Evolutionary conservation across 164 flowering plant species (phyloP).

Genomic region (Umbellularia californica): DNA sequence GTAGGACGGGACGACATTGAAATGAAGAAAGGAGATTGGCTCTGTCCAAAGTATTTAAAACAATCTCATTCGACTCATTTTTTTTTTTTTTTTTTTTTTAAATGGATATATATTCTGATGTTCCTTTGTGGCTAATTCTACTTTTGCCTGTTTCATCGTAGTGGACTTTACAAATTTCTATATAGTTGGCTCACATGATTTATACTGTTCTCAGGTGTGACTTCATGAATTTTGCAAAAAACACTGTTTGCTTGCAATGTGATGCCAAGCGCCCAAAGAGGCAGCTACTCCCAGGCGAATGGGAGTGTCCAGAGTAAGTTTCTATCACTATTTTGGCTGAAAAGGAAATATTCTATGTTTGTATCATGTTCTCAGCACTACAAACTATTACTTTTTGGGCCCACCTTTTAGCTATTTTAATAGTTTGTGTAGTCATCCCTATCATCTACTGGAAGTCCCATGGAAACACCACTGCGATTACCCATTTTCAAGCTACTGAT

Average conservation of each 20-base stretch:
- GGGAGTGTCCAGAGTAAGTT: conserved; percentile 97
- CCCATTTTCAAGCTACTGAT: not conserved
- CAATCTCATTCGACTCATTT: not conserved
- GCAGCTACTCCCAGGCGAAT: conserved; percentile 97
- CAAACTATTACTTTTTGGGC: not conserved
- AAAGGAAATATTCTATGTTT: too few relatives aligned
- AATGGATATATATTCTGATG: not conserved
- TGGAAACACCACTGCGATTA: not conserved
- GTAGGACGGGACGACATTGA: conserved; percentile 95
- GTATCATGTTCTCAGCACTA: not conserved
- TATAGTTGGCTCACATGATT: not conserved
- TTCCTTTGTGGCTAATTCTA: not conserved
- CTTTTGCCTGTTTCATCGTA: not conserved
- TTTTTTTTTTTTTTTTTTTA: not conserved
- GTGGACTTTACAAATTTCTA: not conserved
- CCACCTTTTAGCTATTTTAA: not conserved
- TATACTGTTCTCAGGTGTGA: conserved; percentile 66
- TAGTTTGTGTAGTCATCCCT: not conserved
- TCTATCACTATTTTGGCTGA: not conserved
- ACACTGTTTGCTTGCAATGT: conserved; percentile 86
- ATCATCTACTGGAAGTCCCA: not conserved
- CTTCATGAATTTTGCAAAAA: conserved; percentile 98
- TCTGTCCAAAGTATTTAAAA: conserved; percentile 74
- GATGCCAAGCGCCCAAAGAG: conserved; percentile 98
- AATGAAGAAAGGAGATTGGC: conserved; percentile 99